These are phyloP conservation scores for Nicotiana tomentosiformis DNA, from an alignment of 257 asterid genomes.

Conservation along the genomic window DNA sequence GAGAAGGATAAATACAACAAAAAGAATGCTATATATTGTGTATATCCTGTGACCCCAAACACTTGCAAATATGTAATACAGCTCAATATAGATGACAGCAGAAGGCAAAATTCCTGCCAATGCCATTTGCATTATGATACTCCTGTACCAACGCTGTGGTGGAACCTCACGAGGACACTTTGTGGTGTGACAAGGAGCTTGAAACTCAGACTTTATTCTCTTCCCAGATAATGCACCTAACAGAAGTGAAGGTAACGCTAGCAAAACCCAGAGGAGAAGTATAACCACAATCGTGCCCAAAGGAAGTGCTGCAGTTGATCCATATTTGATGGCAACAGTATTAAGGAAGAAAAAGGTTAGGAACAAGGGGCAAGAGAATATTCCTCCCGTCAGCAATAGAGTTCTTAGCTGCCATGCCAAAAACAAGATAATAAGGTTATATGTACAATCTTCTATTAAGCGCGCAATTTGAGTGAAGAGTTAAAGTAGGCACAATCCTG, in stretches of 20 bases:
- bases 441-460: not conserved
- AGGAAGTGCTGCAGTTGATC: slow-evolving; percentile 23
- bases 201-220: not conserved
- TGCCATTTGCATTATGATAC: slow-evolving; percentile 16
- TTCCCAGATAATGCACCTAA: slow-evolving; percentile 15
- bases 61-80: slow-evolving; percentile 16
- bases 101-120: slow-evolving; percentile 21
- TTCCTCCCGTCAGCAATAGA: slow-evolving; percentile 14
- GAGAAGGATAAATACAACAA: slow-evolving; percentile 8
- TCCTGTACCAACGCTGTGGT: slow-evolving; percentile 12
- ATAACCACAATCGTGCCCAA: slow-evolving; percentile 11
- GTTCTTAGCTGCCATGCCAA: slow-evolving; percentile 10
- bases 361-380: slow-evolving; percentile 18
- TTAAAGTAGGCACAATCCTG: not conserved
- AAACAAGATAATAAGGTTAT: slow-evolving; percentile 1
- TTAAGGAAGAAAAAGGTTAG: slow-evolving; percentile 18
- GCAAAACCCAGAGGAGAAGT: slow-evolving; percentile 11
- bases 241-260: slow-evolving; percentile 19
- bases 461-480: not conserved
- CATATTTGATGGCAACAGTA: slow-evolving; percentile 12
- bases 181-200: slow-evolving; percentile 19
- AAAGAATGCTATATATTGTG: slow-evolving; percentile 15
- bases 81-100: slow-evolving; percentile 10
- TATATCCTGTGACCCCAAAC: slow-evolving; percentile 22
- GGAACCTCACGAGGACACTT: slow-evolving; percentile 24